Conservation (phyloP, 805 yeast species). For the Torulaspora microellipsoides region DNA sequence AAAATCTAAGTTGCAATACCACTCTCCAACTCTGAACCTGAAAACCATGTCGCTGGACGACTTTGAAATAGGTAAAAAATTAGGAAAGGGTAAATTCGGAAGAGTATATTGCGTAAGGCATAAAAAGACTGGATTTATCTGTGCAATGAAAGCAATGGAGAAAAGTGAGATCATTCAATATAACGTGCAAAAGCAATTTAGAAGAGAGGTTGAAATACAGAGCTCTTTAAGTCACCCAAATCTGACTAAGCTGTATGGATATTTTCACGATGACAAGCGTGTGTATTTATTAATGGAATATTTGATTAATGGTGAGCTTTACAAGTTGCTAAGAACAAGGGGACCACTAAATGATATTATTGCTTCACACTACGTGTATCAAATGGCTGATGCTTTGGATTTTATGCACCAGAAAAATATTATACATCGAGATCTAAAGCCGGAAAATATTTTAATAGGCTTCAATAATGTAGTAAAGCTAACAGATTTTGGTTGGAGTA, state of each 20-base stretch:
- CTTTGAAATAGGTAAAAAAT: conserved; percentile 79
- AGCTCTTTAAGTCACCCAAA: conserved; percentile 72
- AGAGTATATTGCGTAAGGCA: conserved; percentile 86
- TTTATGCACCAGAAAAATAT: conserved; percentile 77
- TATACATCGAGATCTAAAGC: conserved; percentile 90
- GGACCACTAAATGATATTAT: conserved; percentile 66
- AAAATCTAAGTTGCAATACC: background rate
- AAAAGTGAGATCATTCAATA: conserved; percentile 70
- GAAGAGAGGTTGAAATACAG: conserved; percentile 90
- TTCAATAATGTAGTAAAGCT: conserved; percentile 72
- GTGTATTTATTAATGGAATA: conserved; percentile 84
- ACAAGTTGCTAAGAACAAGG: conserved; percentile 60
- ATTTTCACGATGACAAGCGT: conserved; percentile 73
- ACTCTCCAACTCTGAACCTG: conserved; percentile 4
- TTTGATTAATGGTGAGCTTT: conserved; percentile 81
- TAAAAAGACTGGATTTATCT: conserved; percentile 65
- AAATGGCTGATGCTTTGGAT: conserved; percentile 73
- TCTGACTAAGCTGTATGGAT: conserved; percentile 75
- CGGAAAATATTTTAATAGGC: conserved; percentile 82
- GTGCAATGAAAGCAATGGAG: conserved; percentile 90
- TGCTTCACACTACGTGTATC: conserved; percentile 77
- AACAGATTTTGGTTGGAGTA: conserved; percentile 97
- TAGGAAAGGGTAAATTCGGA: conserved; percentile 94
- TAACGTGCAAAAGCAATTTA: conserved; percentile 77
- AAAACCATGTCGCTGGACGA: conserved; percentile 37